These are phyloP conservation scores for Boletus subcaerulescens DNA, from an alignment of 768 basidiomycete species.

Conservation along the genomic window DNA sequence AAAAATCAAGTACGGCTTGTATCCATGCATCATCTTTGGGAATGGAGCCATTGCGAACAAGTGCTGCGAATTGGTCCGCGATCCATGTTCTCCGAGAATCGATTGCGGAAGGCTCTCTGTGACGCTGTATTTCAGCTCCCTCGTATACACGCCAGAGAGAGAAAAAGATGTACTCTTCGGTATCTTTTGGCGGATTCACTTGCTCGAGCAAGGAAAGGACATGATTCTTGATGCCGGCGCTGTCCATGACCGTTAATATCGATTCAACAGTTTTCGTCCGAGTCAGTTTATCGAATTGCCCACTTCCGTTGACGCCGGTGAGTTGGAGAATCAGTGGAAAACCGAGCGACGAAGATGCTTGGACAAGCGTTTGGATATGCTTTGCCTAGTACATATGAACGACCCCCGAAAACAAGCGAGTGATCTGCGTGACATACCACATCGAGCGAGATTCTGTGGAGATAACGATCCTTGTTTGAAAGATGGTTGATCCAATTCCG, in stretches of 20 bases:
- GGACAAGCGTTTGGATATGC: slow-evolving; percentile 71
- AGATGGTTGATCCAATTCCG: slow-evolving; percentile 96
- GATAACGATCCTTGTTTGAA: slow-evolving; percentile 79
- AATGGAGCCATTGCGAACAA: slow-evolving; percentile 76
- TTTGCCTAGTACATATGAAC: slow-evolving; percentile 49
- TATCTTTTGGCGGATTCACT: slow-evolving; percentile 46
- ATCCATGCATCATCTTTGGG: slow-evolving; percentile 83
- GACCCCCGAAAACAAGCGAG: background rate
- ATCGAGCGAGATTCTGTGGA: slow-evolving; percentile 85
- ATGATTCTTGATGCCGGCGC: slow-evolving; percentile 73
- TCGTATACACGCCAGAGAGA: background rate
- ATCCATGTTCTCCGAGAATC: slow-evolving; percentile 75
- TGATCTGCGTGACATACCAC: slow-evolving; percentile 49
- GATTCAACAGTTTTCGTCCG: slow-evolving; percentile 90
- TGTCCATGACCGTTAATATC: slow-evolving; percentile 71
- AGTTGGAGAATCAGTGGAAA: slow-evolving; percentile 84
- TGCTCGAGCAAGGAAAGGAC: slow-evolving; percentile 67
- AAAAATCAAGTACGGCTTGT: slow-evolving; percentile 71
- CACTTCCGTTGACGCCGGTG: slow-evolving; percentile 76
- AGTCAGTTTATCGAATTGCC: slow-evolving; percentile 89
- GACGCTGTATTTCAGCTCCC: slow-evolving; percentile 11
- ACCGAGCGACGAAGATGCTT: slow-evolving; percentile 73
- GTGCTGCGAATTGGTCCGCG: slow-evolving; percentile 75
- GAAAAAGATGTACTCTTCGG: slow-evolving; percentile 38
- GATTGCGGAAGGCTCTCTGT: slow-evolving; percentile 44